Percentiles rank a stretch among this genome's conserved stretches.
phyloP scores from a whole-genome alignment of 371 early-diverging fungal species.

The Conidiobolus incongruus region DNA sequence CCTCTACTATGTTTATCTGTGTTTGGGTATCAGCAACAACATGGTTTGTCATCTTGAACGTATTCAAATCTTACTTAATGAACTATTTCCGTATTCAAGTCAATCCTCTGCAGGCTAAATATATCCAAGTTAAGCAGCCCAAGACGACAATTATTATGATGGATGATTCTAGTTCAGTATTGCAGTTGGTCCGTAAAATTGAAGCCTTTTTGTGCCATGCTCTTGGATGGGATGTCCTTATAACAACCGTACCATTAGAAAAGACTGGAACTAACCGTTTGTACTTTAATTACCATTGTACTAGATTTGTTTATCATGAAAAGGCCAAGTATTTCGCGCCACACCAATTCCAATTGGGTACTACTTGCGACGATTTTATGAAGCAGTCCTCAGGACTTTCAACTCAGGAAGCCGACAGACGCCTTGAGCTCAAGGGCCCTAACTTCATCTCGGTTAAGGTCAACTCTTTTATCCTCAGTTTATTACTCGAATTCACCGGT shows the following conservation, averaged over 20 bases:
- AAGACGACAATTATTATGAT: slow-evolving; percentile 23
- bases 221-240: slow-evolving; percentile 13
- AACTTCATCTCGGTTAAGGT: slow-evolving; percentile 46
- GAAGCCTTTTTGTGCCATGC: slow-evolving; percentile 10
- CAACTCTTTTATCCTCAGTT: slow-evolving; percentile 20
- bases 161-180: slow-evolving; percentile 17
- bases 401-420: slow-evolving; percentile 23
- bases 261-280: slow-evolving; percentile 14
- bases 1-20: slow-evolving; percentile 33
- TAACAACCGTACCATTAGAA: slow-evolving; percentile 15
- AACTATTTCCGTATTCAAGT: slow-evolving; percentile 38
- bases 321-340: slow-evolving; percentile 21
- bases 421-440: slow-evolving; percentile 38
- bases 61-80: slow-evolving; percentile 14
- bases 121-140: slow-evolving; percentile 34
- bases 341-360: slow-evolving; percentile 28
- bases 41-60: slow-evolving; percentile 33
- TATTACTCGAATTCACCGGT: slow-evolving; percentile 20
- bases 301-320: slow-evolving; percentile 33
- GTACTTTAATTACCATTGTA: slow-evolving; percentile 52
- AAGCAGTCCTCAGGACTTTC: slow-evolving; percentile 21
- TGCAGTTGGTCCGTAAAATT: slow-evolving; percentile 10
- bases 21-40: slow-evolving; percentile 10
- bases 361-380: slow-evolving; percentile 17
- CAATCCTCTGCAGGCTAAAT: slow-evolving; percentile 16